Percentiles rank a stretch among this genome's conserved stretches.
Evolutionary conservation across 2,329 filamentous ascomycete genomes (phyloP).

Genomic region (Aspergillus persii): DNA sequence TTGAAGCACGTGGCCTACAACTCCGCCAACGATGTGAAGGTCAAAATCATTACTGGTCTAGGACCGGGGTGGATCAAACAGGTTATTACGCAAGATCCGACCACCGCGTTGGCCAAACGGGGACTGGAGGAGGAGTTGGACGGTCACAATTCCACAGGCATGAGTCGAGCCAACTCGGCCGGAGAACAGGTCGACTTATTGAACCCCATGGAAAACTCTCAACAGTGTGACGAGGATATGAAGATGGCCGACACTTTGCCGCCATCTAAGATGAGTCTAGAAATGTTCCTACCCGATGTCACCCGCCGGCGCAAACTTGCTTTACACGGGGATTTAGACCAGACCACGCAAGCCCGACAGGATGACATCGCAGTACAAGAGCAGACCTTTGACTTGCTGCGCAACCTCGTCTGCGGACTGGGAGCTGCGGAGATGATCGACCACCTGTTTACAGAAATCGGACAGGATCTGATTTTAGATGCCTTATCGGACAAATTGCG

Average conservation of each 20-base stretch:
- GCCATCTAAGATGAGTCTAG: constrained; percentile 40
- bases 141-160: constrained; percentile 39
- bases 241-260: constrained; percentile 39
- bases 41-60: constrained; percentile 72
- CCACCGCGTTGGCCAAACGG: constrained; percentile 26
- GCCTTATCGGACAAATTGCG: constrained; percentile 77
- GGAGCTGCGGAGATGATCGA: constrained; percentile 73
- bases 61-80: constrained; percentile 77
- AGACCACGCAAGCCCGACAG: constrained; percentile 64
- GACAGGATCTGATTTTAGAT: constrained; percentile 74
- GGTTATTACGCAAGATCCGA: constrained; percentile 63
- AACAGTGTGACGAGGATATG: constrained; percentile 30
- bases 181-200: constrained; percentile 61
- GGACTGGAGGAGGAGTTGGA: constrained; percentile 34
- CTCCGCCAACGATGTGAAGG: constrained; percentile 69
- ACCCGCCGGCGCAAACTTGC: constrained; percentile 42
- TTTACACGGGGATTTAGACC: constrained; percentile 66
- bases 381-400: constrained; percentile 82
- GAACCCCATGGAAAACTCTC: constrained; percentile 47
- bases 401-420: constrained; percentile 76
- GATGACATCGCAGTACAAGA: constrained; percentile 86
- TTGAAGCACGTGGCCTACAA: constrained; percentile 84
- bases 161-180: constrained; percentile 58
- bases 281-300: constrained; percentile 38
- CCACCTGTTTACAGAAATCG: constrained; percentile 72